Percentiles rank a stretch among this genome's conserved stretches.
These are phyloP conservation scores for Extremus antarcticus DNA, from an alignment of 495 filamentous ascomycete genomes.

Conservation along the genomic window DNA sequence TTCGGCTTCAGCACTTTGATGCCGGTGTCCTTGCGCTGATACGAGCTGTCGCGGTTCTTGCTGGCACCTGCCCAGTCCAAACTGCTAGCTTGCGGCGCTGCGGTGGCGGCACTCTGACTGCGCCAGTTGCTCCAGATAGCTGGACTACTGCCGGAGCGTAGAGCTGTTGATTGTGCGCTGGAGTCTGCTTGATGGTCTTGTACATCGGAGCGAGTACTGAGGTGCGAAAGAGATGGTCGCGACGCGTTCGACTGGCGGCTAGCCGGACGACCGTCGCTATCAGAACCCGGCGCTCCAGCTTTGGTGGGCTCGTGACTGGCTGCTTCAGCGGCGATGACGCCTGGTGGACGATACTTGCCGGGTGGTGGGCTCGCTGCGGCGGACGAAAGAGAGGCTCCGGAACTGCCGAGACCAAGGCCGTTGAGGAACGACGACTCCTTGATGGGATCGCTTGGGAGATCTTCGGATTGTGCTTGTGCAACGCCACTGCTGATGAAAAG, in stretches of 20 bases:
- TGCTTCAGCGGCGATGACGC: conserved; percentile 6
- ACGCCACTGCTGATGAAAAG: conserved; percentile 48
- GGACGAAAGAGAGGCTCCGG: conserved; percentile 14
- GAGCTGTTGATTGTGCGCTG: conserved; percentile 18
- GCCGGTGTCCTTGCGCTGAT: conserved; percentile 31
- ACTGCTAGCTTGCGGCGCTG: conserved; percentile 9
- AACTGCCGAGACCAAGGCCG: conserved; percentile 16
- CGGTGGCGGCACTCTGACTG: conserved; percentile 21
- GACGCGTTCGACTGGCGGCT: conserved; percentile 21
- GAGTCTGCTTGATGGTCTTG: conserved; percentile 12
- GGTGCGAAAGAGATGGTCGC: conserved; percentile 8
- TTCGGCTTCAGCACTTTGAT: conserved; percentile 36
- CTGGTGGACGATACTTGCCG: conserved; percentile 17
- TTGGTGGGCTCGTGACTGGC: conserved; percentile 3
- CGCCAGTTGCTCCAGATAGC: conserved; percentile 36
- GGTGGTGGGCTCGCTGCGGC: conserved; percentile 17
- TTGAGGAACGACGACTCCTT: conserved; percentile 15
- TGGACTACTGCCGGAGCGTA: conserved; percentile 25
- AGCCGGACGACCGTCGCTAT: conserved; percentile 11
- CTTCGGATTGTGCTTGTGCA: background rate
- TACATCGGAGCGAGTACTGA: conserved; percentile 7
- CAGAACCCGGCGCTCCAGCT: conserved; percentile 6
- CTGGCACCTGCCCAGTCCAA: conserved; percentile 30
- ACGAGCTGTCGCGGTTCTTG: conserved; percentile 18
- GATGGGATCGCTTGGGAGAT: background rate